Evolutionary conservation across 2,329 filamentous ascomycete genomes (phyloP).

Genomic region (Orbilia brochopaga): DNA sequence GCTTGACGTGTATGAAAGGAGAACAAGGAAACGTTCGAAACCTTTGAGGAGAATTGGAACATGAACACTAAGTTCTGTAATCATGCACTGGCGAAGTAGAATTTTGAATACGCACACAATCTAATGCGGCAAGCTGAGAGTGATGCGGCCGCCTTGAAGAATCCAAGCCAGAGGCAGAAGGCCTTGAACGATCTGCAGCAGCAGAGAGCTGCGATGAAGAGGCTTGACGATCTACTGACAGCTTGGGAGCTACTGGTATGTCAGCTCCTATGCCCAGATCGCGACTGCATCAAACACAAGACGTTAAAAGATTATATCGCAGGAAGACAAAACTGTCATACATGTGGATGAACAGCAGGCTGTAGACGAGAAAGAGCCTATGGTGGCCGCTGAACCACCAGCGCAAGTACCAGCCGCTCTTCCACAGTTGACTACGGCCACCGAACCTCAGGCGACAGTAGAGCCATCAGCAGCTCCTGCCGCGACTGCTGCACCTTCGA

Average conservation of each 20-base stretch:
- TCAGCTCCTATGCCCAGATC: not conserved
- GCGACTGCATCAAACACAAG: not conserved
- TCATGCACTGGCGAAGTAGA: conserved; percentile 14
- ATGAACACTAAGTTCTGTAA: conserved; percentile 1
- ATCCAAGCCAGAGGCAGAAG: conserved; percentile 40
- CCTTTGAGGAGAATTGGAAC: not conserved
- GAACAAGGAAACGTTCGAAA: no score
- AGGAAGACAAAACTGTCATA: conserved; percentile 47
- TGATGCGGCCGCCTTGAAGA: conserved; percentile 25
- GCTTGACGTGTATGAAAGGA: not conserved
- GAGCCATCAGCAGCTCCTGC: conserved; percentile 15
- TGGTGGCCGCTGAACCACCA: conserved; percentile 6
- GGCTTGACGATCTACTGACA: conserved; percentile 31
- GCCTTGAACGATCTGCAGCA: conserved; percentile 33
- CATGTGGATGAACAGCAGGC: conserved; percentile 32
- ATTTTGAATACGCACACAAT: conserved; percentile 40
- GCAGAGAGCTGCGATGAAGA: conserved; percentile 27
- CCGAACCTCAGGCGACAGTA: conserved; percentile 5
- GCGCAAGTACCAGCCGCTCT: not conserved
- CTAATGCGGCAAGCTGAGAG: conserved; percentile 39
- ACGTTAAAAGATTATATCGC: not conserved
- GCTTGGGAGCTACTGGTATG: conserved; percentile 30
- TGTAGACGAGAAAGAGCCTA: conserved; percentile 8
- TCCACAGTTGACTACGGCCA: conserved; percentile 11
- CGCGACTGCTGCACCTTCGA: conserved; percentile 24